phyloP scores from a whole-genome alignment of 495 filamentous ascomycete genomes.

The Penicillium cosmopolitanum region DNA sequence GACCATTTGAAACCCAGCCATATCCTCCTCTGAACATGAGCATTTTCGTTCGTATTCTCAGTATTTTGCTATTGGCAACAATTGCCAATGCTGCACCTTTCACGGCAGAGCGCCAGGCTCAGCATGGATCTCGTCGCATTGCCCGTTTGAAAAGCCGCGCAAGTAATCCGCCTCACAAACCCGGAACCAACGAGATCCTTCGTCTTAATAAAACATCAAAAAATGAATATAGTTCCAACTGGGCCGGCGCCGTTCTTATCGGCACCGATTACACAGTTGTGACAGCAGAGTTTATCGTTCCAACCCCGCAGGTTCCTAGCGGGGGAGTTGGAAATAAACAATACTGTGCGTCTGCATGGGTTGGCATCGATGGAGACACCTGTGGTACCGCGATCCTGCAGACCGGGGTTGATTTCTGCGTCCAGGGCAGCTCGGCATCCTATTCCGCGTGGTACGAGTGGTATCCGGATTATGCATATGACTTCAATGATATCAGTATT shows the following conservation, averaged over 20 bases:
- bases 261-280: slow-evolving; percentile 49
- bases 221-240: slow-evolving; percentile 53
- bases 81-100: slow-evolving; percentile 32
- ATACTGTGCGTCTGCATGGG: slow-evolving; percentile 62
- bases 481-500: slow-evolving; percentile 54
- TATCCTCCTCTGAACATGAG: slow-evolving; percentile 26
- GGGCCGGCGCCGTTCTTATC: slow-evolving; percentile 57
- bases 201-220: slow-evolving; percentile 32
- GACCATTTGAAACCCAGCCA: too few relatives aligned
- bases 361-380: slow-evolving; percentile 60
- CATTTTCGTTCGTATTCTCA: slow-evolving; percentile 25
- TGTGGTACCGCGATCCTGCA: slow-evolving; percentile 57
- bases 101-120: slow-evolving; percentile 24
- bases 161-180: slow-evolving; percentile 31
- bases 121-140: slow-evolving; percentile 15
- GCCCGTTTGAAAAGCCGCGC: slow-evolving; percentile 6
- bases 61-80: slow-evolving; percentile 29
- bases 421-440: slow-evolving; percentile 32
- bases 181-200: slow-evolving; percentile 30
- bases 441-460: slow-evolving; percentile 65
- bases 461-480: slow-evolving; percentile 58
- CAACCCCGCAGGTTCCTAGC: slow-evolving; percentile 45
- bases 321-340: slow-evolving; percentile 43
- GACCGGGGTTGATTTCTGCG: slow-evolving; percentile 59
- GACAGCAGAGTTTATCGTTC: slow-evolving; percentile 53